Conservation (phyloP, 345 rosid genomes). For the Salix arbutifolia region DNA sequence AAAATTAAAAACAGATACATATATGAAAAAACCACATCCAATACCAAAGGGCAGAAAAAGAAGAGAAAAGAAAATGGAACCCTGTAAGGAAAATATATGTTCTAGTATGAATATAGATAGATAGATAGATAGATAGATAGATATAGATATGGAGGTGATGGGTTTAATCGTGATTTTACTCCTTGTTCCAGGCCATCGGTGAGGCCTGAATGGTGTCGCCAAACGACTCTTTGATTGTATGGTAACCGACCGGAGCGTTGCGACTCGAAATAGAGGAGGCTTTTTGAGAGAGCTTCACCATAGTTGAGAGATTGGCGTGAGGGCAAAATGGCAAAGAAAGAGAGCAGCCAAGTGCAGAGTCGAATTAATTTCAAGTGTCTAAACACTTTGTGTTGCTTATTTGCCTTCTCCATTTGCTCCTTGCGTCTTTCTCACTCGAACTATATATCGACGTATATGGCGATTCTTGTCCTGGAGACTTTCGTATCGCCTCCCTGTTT, state of each 20-base stretch:
- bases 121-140: too few species aligned
- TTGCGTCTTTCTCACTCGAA: not conserved
- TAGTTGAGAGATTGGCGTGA: constrained; percentile 38
- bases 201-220: constrained; percentile 96
- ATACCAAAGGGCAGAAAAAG: not conserved
- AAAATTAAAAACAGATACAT: too few species aligned
- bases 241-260: constrained; percentile 92
- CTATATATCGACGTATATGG: not conserved
- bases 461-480: too few species aligned
- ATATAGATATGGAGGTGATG: not conserved
- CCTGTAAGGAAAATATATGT: too few species aligned
- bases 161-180: constrained; percentile 31
- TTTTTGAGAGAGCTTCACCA: constrained; percentile 68
- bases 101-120: not conserved
- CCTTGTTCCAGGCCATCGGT: constrained; percentile 95
- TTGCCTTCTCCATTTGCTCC: not conserved
- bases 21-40: too few species aligned
- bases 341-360: not conserved
- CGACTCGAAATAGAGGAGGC: constrained; percentile 89
- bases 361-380: not conserved
- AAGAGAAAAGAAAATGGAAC: too few species aligned
- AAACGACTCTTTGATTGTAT: constrained; percentile 70
- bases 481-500: too few species aligned
- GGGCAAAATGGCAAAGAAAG: not conserved
- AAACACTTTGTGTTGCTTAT: not conserved